Base-by-base conservation (phyloP, 441 rosid species). In the Populus tomentosa region DNA sequence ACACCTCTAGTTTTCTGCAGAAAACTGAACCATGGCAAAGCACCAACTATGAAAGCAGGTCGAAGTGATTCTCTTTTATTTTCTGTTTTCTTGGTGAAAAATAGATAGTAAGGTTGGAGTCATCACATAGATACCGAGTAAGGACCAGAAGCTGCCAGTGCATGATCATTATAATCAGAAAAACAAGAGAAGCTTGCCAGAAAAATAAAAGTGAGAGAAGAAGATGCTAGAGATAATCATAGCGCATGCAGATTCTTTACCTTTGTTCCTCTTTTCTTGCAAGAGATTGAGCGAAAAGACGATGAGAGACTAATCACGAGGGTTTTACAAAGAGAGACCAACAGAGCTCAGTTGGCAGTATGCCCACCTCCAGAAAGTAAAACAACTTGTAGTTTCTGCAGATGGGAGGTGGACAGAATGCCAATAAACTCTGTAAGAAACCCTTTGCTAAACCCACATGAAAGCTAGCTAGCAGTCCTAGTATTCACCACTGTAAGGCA, bases 361-460 rank as follows among this genome's bases (percentile, higher is more conserved):
- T 91, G 91, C 88, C 97, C 98, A 94, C 98, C 98, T 94, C 97
- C 92, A 71, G 62, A 68, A 26, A 26, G 28, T 14, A 18, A 56
- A 3, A 28, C 20, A n/a, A 26, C 28, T 63, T 63, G 11, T 23
- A 50, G 5, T 40, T 32, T 64, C 26, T 26, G 2, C 28, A 26
- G 28, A 24, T 56, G 74, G 90, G 98, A 94, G 98, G 98, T 93
- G 98, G 98, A 94, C 97, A 94, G 98, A 94, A 94, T 94, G 98
- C 98, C 98, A 94, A 93, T 82, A 77, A 88, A 79, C 88, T 87
- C 94, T 86, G 97, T 80, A 80, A 24, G 24, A 24, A 24, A 24
- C 24, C 24, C 24, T 24, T 24, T 24, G 24, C 24, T 24, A 24
- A 24, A 88, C 94, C 94, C 90, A 75, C 91, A 66, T 88, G 98